phyloP scores from a whole-genome alignment of 2,329 filamentous ascomycete species.

The Geoglossum cookeanum region DNA sequence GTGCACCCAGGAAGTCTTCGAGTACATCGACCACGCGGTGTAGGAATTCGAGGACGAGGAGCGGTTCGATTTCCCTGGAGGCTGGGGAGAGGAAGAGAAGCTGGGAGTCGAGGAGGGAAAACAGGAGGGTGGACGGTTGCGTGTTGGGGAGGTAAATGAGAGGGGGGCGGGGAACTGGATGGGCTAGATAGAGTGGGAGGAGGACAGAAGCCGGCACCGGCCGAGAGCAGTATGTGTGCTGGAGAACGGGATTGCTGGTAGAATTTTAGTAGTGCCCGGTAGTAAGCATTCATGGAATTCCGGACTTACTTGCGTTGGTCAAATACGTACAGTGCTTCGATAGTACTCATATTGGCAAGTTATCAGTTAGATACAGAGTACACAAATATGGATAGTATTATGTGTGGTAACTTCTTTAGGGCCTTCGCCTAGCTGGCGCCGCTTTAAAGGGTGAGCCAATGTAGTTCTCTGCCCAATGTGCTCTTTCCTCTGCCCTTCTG shows the following conservation, averaged over 20 bases:
- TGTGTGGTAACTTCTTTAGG: too few species aligned
- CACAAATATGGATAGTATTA: too few species aligned
- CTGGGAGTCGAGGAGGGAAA: conserved; percentile 72
- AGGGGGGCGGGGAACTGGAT: conserved; percentile 63
- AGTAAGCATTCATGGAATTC: not conserved
- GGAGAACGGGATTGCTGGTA: conserved; percentile 59
- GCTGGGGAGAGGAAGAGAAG: conserved; percentile 70
- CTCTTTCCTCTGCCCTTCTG: too few species aligned
- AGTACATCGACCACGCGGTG: conserved; percentile 83
- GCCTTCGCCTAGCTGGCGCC: too few species aligned
- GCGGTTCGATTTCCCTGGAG: conserved; percentile 72
- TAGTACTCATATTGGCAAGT: conserved; percentile 48
- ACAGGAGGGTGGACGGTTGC: conserved; percentile 71
- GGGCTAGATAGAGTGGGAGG: conserved; percentile 70
- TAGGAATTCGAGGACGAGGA: conserved; percentile 83
- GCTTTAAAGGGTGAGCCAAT: too few species aligned
- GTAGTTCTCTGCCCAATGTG: too few species aligned
- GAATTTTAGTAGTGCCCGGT: not conserved
- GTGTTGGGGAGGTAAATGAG: conserved; percentile 69
- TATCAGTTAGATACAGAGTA: not conserved
- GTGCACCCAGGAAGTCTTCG: conserved; percentile 83
- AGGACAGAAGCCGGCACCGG: conserved; percentile 59
- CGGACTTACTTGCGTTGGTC: conserved; percentile 71
- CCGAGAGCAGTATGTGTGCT: conserved; percentile 71
- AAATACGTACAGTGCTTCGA: conserved; percentile 92